Evolutionary conservation across 1,139 yeast species (phyloP), one percentile per base, ranked within the genome.

Genomic region (Hyphopichia fennica): DNA sequence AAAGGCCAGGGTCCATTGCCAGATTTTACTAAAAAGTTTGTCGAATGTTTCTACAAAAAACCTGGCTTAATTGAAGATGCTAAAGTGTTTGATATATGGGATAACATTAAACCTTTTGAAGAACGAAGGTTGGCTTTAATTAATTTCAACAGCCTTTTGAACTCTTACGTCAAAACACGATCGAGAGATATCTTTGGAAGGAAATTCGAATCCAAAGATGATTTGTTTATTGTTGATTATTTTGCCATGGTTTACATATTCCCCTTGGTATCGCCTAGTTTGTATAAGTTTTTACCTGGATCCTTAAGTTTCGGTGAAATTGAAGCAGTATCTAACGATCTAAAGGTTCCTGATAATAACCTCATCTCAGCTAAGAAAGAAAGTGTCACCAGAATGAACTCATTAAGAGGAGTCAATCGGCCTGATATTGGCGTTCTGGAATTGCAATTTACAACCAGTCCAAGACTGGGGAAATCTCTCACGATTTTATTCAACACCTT

Each of bases 111-210:
- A 30, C 29, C 44, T 6, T 36, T 42, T 13, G 48, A 28, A 25
- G 38, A 37, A 2, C 41, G 63, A 29, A 39, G 41, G 14, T 17
- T 3, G 13, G 42, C 39, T 22, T 39, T 60, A 6, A 15, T n/a
- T 2, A 34, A 31, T 10, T 54, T 61, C 18, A 42, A 48, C 15
- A n/a, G 34, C 1, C 29, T 37, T 3, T 41, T 64, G 19, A 60
- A 59, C 39, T 18, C 34, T 6, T 38, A 35, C 17, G 45, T 64
- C 4, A 29, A 35, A 4, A 34, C 37, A 8, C 46, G 53, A 13
- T 47, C 63, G 4, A 45, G 56, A 37, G 57, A 52, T 9, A 54
- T 65, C 2, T 64, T 64, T 48, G 66, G 62, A 15, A 41, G 63
- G n/a, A 43, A 43, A 19, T 41, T 54, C 6, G 50, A 45, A 0